Evolutionary conservation across 768 basidiomycete genomes (phyloP).

Genomic region (Lyophyllum atratum): DNA sequence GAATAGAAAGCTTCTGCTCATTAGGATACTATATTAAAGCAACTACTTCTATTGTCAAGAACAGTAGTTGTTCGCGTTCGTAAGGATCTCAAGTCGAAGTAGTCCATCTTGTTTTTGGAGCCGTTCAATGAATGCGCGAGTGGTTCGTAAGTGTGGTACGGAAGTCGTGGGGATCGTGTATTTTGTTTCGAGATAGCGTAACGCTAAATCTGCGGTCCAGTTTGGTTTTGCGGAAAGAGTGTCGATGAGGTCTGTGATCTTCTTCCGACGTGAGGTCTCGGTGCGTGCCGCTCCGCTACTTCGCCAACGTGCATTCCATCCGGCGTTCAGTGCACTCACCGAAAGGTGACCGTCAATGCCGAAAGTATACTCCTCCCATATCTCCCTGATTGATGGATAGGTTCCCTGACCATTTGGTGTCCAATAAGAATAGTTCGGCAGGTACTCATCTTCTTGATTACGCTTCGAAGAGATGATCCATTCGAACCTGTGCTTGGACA

Average conservation of each 20-base stretch:
- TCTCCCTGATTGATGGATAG: neutral
- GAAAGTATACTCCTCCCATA: neutral
- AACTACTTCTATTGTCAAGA: too few relatives aligned
- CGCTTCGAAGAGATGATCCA: too few relatives aligned
- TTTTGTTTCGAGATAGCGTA: neutral
- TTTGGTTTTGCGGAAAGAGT: neutral
- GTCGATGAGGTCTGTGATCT: neutral
- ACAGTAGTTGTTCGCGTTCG: too few relatives aligned
- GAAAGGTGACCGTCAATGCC: neutral
- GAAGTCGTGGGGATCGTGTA: neutral
- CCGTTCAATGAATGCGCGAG: constrained; percentile 1
- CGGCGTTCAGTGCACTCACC: neutral
- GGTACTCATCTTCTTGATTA: neutral
- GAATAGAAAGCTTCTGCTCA: too few relatives aligned
- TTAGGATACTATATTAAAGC: too few relatives aligned
- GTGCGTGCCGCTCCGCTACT: too few relatives aligned
- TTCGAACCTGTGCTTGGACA: too few relatives aligned
- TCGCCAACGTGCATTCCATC: too few relatives aligned
- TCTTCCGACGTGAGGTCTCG: constrained; percentile 1
- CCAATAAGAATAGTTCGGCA: neutral
- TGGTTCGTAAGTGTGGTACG: neutral
- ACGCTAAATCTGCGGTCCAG: neutral
- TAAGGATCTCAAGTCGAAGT: too few relatives aligned
- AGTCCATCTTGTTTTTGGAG: neutral
- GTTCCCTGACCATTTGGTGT: neutral